These are phyloP conservation scores for Botryobasidium botryosum DNA, from an alignment of 768 basidiomycete species.

Conservation along the genomic window DNA sequence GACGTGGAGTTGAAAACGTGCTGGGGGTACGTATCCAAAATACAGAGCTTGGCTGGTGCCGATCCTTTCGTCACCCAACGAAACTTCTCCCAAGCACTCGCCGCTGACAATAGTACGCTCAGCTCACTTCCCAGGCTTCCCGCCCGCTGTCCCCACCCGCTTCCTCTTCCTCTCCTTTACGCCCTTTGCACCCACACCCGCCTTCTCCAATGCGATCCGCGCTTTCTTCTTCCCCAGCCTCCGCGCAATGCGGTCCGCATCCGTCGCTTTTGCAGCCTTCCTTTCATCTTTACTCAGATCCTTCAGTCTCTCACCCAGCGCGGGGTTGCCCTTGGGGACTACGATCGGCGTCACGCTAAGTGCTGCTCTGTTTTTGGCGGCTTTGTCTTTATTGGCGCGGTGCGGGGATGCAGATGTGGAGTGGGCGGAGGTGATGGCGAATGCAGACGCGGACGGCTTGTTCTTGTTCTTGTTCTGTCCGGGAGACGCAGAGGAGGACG, in stretches of 20 bases:
- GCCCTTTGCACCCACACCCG: conserved; percentile 4
- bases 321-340: conserved; percentile 65
- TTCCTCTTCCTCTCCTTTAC: background rate
- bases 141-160: too few species aligned
- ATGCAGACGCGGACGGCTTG: background rate
- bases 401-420: conserved; percentile 13
- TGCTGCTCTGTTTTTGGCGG: conserved; percentile 3
- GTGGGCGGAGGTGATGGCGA: conserved; percentile 9
- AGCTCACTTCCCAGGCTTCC: too few species aligned
- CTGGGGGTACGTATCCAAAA: too few species aligned
- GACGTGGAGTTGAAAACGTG: too few species aligned
- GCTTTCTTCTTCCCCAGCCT: conserved; percentile 84
- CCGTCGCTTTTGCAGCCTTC: conserved; percentile 61
- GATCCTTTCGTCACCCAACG: too few species aligned
- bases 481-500: conserved; percentile 5
- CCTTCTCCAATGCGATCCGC: conserved; percentile 12
- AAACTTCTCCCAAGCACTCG: too few species aligned
- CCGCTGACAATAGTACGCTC: too few species aligned
- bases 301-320: conserved; percentile 60
- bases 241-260: conserved; percentile 67
- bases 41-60: too few species aligned
- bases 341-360: conserved; percentile 8
- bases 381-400: conserved; percentile 12
- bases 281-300: conserved; percentile 72
- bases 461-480: too few species aligned